Evolutionary conservation across 306 rosid genomes (phyloP).

Genomic region (Hippophae rhamnoides): DNA sequence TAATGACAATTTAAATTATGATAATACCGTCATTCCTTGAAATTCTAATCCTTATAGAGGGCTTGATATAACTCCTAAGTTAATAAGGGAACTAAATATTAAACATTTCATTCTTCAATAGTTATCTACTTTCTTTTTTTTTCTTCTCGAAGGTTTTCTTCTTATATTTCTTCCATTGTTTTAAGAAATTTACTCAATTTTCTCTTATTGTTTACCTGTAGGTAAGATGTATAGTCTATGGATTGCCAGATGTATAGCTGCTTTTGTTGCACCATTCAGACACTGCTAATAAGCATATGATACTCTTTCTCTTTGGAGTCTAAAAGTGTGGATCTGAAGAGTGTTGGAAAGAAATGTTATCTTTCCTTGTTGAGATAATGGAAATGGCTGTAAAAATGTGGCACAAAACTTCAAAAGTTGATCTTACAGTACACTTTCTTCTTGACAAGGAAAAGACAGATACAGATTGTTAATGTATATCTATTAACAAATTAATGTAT

Average conservation of each 20-base stretch:
- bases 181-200: neutral
- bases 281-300: slow-evolving; percentile 22
- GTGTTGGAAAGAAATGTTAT: slow-evolving; percentile 53
- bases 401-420: slow-evolving; percentile 81
- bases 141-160: no score
- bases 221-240: slow-evolving; percentile 7
- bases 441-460: slow-evolving; percentile 75
- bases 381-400: slow-evolving; percentile 84
- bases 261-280: slow-evolving; percentile 14
- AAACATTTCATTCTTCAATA: no score
- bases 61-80: no score
- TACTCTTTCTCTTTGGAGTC: slow-evolving; percentile 31
- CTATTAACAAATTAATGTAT: no score
- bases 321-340: slow-evolving; percentile 76
- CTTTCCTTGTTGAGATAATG: slow-evolving; percentile 86
- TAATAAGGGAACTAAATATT: no score
- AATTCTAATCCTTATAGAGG: no score
- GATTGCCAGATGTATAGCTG: slow-evolving; percentile 6
- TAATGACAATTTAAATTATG: no score
- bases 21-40: no score
- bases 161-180: neutral
- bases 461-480: no score
- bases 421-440: slow-evolving; percentile 79
- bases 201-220: slow-evolving; percentile 16
- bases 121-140: neutral